Conservation (phyloP, 768 basidiomycete species). For the Gautieria morchelliformis region DNA sequence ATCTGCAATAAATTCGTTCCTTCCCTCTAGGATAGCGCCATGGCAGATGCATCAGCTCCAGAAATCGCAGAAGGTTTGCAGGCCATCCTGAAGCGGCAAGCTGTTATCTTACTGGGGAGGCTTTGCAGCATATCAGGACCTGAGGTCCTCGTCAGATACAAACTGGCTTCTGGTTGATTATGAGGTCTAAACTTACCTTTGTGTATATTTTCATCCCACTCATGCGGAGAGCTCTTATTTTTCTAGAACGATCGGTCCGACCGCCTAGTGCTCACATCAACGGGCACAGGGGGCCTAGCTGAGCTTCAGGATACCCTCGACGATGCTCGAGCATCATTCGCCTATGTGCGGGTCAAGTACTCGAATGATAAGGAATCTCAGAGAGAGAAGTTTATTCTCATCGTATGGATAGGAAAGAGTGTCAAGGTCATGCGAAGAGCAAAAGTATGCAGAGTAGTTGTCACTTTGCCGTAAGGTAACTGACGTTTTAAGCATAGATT, state of each 20-base stretch:
- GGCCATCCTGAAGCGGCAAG: neutral
- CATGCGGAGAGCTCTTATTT: neutral
- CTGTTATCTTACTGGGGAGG: too few relatives aligned
- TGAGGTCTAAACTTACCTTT: constrained; percentile 35
- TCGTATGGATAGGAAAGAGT: constrained; percentile 72
- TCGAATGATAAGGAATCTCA: constrained; percentile 78
- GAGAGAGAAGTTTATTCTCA: constrained; percentile 83
- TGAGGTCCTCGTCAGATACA: constrained; percentile 72
- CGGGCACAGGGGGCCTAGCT: constrained; percentile 68
- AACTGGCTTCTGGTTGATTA: constrained; percentile 93
- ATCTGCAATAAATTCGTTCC: neutral
- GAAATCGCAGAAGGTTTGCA: constrained; percentile 61
- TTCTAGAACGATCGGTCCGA: constrained; percentile 64
- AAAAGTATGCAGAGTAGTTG: constrained; percentile 44
- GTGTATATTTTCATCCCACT: neutral
- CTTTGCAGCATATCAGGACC: constrained; percentile 70
- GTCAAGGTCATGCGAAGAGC: constrained; percentile 91
- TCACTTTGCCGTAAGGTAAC: neutral
- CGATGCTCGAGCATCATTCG: constrained; percentile 71
- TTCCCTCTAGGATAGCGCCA: constrained; percentile 17
- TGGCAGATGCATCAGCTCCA: constrained; percentile 76
- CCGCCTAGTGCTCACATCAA: constrained; percentile 66
- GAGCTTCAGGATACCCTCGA: constrained; percentile 69
- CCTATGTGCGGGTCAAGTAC: constrained; percentile 76
- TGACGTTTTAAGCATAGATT: constrained; percentile 41